Conservation (phyloP, 75 land plant genomes). For the Sequoia sempervirens region DNA sequence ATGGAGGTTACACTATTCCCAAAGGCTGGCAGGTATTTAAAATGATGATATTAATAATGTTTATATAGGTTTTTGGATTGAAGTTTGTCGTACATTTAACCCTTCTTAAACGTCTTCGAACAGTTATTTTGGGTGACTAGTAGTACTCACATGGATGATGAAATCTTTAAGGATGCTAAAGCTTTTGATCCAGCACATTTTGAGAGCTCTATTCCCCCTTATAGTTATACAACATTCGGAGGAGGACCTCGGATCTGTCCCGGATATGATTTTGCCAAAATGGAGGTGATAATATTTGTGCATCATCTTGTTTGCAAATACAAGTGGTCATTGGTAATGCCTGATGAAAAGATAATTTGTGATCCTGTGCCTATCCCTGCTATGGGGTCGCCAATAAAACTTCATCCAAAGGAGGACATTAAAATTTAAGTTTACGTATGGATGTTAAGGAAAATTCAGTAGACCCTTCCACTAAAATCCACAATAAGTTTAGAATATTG, state of each 20-base stretch:
- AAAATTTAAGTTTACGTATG: neutral
- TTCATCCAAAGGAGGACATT: slow-evolving; percentile 16
- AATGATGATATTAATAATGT: too few relatives aligned
- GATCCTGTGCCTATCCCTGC: slow-evolving; percentile 36
- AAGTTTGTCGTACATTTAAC: too few relatives aligned
- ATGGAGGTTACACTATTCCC: slow-evolving; percentile 48
- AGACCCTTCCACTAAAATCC: too few relatives aligned
- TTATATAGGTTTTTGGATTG: too few relatives aligned
- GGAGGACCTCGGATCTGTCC: slow-evolving; percentile 65
- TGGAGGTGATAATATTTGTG: slow-evolving; percentile 42
- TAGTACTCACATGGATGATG: slow-evolving; percentile 33
- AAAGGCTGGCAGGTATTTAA: slow-evolving; percentile 52
- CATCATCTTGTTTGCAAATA: slow-evolving; percentile 45
- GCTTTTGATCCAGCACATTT: slow-evolving; percentile 61
- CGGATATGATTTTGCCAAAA: slow-evolving; percentile 52
- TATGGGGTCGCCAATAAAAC: slow-evolving; percentile 27
- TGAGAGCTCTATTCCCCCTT: slow-evolving; percentile 39
- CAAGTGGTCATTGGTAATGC: slow-evolving; percentile 29
- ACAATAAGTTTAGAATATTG: too few relatives aligned
- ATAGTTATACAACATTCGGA: slow-evolving; percentile 50
- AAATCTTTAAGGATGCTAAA: slow-evolving; percentile 42
- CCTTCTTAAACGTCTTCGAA: neutral
- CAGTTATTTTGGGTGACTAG: slow-evolving; percentile 41
- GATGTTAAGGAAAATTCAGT: too few relatives aligned
- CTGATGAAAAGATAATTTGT: slow-evolving; percentile 25